phyloP scores from a whole-genome alignment of 257 asterid genomes.

The Fraxinus excelsior region DNA sequence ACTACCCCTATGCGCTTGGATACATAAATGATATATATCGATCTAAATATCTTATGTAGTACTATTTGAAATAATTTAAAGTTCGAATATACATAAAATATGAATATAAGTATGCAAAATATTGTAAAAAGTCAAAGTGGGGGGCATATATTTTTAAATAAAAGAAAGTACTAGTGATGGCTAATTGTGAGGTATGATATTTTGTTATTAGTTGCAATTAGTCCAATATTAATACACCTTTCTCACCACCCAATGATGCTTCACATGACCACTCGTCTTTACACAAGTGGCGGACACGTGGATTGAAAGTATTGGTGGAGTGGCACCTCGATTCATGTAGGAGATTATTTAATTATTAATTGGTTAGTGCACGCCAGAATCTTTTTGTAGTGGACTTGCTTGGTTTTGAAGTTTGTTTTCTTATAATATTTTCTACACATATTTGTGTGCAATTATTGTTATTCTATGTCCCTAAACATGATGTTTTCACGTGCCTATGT shows the following conservation, averaged over 20 bases:
- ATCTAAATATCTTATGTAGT: too few relatives aligned
- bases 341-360: constrained; percentile 29
- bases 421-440: not conserved
- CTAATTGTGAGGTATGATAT: not conserved
- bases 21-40: too few relatives aligned
- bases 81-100: too few relatives aligned
- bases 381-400: constrained; percentile 36
- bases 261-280: constrained; percentile 46
- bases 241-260: constrained; percentile 41
- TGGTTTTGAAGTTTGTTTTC: constrained; percentile 39
- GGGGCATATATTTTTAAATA: not conserved
- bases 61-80: too few relatives aligned
- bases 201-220: not conserved
- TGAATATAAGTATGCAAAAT: not conserved
- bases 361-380: constrained; percentile 46
- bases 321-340: constrained; percentile 31
- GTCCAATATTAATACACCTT: constrained; percentile 11
- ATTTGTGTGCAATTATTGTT: constrained; percentile 16
- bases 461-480: constrained; percentile 11
- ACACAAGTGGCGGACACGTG: constrained; percentile 39
- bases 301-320: constrained; percentile 25
- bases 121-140: not conserved
- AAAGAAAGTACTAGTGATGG: not conserved
- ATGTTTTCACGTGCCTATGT: constrained; percentile 40
- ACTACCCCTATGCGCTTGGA: too few relatives aligned